These are phyloP conservation scores for Xylaria sp. DNA, from an alignment of 2,329 filamentous ascomycete genomes.

Conservation along the genomic window DNA sequence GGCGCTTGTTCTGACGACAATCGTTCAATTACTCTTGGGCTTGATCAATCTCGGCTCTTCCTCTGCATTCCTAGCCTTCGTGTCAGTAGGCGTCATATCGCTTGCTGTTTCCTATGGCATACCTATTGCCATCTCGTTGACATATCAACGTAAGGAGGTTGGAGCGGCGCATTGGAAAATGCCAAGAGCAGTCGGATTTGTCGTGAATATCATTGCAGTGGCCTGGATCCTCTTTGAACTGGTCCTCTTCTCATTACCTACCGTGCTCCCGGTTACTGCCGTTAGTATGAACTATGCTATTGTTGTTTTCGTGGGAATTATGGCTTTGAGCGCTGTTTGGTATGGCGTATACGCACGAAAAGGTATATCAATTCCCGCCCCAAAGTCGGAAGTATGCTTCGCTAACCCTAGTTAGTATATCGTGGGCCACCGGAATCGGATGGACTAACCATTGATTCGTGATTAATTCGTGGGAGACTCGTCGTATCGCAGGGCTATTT, in stretches of 20 bases:
- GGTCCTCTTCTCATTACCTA: constrained; percentile 60
- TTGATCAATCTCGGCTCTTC: constrained; percentile 67
- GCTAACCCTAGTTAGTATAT: constrained; percentile 41
- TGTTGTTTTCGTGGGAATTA: constrained; percentile 61
- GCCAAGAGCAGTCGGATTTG: constrained; percentile 54
- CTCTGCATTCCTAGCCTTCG: constrained; percentile 67
- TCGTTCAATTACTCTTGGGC: constrained; percentile 63
- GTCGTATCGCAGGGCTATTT: neutral
- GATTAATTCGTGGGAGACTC: neutral
- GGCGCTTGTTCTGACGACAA: constrained; percentile 65
- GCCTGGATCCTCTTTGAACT: constrained; percentile 63
- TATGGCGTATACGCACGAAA: constrained; percentile 62
- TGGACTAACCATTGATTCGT: constrained; percentile 41
- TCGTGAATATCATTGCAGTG: constrained; percentile 58
- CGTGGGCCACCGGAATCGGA: constrained; percentile 47
- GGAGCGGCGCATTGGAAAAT: constrained; percentile 60
- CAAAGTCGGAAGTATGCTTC: neutral
- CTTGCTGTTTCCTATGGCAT: constrained; percentile 66
- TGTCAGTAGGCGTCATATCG: constrained; percentile 63
- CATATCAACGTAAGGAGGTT: constrained; percentile 58
- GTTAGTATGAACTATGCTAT: constrained; percentile 60
- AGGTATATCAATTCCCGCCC: constrained; percentile 50
- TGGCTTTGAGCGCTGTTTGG: constrained; percentile 54
- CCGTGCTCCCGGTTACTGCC: constrained; percentile 45
- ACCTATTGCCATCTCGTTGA: constrained; percentile 62